Base-by-base conservation (phyloP, 345 rosid species). In the Aquilaria yunnanensis region DNA sequence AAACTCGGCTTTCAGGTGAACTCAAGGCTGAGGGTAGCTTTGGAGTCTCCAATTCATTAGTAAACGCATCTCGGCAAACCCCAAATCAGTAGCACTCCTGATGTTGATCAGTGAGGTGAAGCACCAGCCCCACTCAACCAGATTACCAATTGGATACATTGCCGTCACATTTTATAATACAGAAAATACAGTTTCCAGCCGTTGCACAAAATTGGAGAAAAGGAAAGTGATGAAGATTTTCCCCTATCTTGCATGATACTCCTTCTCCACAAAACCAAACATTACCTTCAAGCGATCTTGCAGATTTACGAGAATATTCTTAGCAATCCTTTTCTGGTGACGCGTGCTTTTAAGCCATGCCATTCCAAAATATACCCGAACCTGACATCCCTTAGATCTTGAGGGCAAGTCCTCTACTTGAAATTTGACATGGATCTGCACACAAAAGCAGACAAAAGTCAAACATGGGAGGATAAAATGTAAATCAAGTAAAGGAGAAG, bases 331-430 rank as follows among this genome's bases (percentile, higher is more conserved):
- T 83, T 88, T 88, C 74, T 76, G 87, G 61, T 94, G 87, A 70
- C 64, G 72, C 6, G 85, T 90, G 83, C 95, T 94, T 79, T 90
- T 94, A 61, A 86, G 82, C 99, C 99, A 94, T 41, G 86, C 94
- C n/a, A 90, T 68, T 59, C 96, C 99, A 51, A 81, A 74, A 60
- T 61, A 82, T 29, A 90, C 92, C 41, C 81, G 74, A 23, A 88
- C 85, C 30, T 60, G 63, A 56, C 92, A 83, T 48, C 85, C 72
- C 68, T 84, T 84, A 56, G 87, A 66, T 72, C 53, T 85, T 23
- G 83, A 63, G 23, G 90, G 71, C 31, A 63, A 57, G 32, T 94
- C 95, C 81, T 90, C 99, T 46, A 82, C 71, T 59, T 94, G 97
- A 78, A 80, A 90, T 72, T 80, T 77, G 54, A 90, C 81, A 66